Evolutionary conservation across 2,329 filamentous ascomycete species (phyloP).

Genomic region (Talaromyces pinophilus): DNA sequence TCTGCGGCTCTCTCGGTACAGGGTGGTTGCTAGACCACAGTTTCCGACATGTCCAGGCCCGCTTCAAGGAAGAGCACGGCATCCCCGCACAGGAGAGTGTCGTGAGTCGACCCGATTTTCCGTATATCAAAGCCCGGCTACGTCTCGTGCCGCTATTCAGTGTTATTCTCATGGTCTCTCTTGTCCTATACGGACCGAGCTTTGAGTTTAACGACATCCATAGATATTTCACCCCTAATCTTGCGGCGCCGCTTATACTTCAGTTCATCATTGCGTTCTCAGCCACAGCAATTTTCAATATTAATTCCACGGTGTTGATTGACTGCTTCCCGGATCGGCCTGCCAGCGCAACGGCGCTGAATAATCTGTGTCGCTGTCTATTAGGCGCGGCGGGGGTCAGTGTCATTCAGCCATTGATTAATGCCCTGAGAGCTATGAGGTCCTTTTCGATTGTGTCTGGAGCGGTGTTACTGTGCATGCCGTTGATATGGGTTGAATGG

Average conservation of each 20-base stretch:
- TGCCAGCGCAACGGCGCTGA: constrained; percentile 14
- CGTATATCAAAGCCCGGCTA: constrained; percentile 15
- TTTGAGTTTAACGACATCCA: constrained; percentile 16
- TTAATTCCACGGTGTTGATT: constrained; percentile 16
- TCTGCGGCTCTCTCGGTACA: constrained; percentile 24
- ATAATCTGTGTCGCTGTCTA: constrained; percentile 14
- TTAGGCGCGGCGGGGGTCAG: constrained; percentile 15
- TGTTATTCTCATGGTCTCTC: background rate
- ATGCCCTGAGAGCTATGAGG: background rate
- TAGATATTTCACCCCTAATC: constrained; percentile 10
- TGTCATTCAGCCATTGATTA: constrained; percentile 17
- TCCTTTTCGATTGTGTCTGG: constrained; percentile 8
- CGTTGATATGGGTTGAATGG: constrained; percentile 18
- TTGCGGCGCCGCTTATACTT: constrained; percentile 9
- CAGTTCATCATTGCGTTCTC: constrained; percentile 19
- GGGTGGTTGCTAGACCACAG: constrained; percentile 13
- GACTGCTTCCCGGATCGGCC: constrained; percentile 14
- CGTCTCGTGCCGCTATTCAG: constrained; percentile 13
- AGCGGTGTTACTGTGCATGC: constrained; percentile 8
- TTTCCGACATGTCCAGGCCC: background rate
- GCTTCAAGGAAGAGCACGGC: constrained; percentile 8
- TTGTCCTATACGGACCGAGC: constrained; percentile 18
- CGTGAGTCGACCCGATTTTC: background rate
- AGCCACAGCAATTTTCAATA: constrained; percentile 17
- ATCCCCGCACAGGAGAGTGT: constrained; percentile 9